Base-by-base conservation (phyloP, 306 rosid genomes). In the Citrullus colocynthis region DNA sequence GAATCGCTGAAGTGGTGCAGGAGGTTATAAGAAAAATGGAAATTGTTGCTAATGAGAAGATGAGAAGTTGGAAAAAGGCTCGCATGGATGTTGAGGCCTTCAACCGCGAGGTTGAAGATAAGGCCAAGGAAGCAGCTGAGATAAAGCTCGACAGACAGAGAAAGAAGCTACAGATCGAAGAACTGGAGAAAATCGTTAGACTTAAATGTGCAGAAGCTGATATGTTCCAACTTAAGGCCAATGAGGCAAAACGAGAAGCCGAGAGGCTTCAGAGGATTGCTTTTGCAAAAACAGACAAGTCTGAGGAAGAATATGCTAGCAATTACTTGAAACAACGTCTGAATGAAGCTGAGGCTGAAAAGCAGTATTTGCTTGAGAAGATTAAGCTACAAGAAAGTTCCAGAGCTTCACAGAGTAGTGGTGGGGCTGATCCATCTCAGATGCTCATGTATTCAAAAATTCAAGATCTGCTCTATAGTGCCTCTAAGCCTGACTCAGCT, bases 11-110 rank as follows among this genome's bases (percentile, higher is more conserved):
- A 48, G 99, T 92, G 83, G 97, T 92, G 81, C 97, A 91, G 62
- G 99, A 95, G 86, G 99, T 97, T 78, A 85, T 92, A 82, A 86
- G 89, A 78, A 92, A 92, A 87, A 95, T 95, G 99, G 99, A 95
- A 86, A 81, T 92, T 83, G 97, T 95, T n/a, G 99, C 99, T 24
- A 96, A 95, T 52, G 99, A 95, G 89, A 95, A 95, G 90, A 80
- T 90, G 97, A 90, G 96, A 79, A 92, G 91, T 93, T 88, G 87
- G 87, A 92, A 91, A 87, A 95, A 92, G 87, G 91, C 98, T 76
- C 97, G 93, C 48, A 24, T 88, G 91, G 91, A 97, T 75, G 88
- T 96, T 24, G 98, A 91, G 42, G 83, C 91, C 70, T 92, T 94
- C 80, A 96, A 96, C 51, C 91, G 91, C 44, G 99, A 92, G 81